These are phyloP conservation scores for Mortierella sp. DNA, from an alignment of 371 early-diverging fungal genomes.

Conservation along the genomic window DNA sequence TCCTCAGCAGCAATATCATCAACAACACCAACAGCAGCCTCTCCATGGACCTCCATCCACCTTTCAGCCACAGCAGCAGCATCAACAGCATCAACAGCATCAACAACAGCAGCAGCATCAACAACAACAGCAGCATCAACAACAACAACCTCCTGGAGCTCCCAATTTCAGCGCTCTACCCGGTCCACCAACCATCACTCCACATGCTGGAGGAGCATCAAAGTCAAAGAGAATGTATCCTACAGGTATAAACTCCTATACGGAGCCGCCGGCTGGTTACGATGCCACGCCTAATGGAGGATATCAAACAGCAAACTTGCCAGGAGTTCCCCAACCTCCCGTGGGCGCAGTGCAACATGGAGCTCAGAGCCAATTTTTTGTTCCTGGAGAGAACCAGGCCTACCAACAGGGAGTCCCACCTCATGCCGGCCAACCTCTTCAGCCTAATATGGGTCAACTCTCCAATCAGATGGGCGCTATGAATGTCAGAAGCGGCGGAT, in stretches of 20 bases:
- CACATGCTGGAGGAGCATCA: slow-evolving; percentile 35
- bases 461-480: slow-evolving; percentile 49
- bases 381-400: slow-evolving; percentile 46
- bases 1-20: slow-evolving; percentile 21
- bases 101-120: slow-evolving; percentile 12
- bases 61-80: slow-evolving; percentile 13
- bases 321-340: slow-evolving; percentile 24
- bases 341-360: slow-evolving; percentile 58
- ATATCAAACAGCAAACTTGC: slow-evolving; percentile 14
- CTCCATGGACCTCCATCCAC: slow-evolving; percentile 3
- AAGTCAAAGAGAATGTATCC: slow-evolving; percentile 73
- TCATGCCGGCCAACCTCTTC: slow-evolving; percentile 36
- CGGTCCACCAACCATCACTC: slow-evolving; percentile 38
- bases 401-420: slow-evolving; percentile 52
- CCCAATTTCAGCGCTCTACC: slow-evolving; percentile 18
- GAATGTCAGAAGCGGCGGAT: slow-evolving; percentile 44
- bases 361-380: slow-evolving; percentile 58
- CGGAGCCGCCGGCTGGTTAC: slow-evolving; percentile 27
- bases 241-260: slow-evolving; percentile 38
- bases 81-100: slow-evolving; percentile 15
- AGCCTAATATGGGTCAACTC: slow-evolving; percentile 36
- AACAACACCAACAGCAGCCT: slow-evolving; percentile 12
- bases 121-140: too few species aligned
- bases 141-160: background rate
- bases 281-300: slow-evolving; percentile 24